These are phyloP conservation scores for Cryptosporidium andersoni DNA, from an alignment of 169 alveolate species.

Conservation along the genomic window DNA sequence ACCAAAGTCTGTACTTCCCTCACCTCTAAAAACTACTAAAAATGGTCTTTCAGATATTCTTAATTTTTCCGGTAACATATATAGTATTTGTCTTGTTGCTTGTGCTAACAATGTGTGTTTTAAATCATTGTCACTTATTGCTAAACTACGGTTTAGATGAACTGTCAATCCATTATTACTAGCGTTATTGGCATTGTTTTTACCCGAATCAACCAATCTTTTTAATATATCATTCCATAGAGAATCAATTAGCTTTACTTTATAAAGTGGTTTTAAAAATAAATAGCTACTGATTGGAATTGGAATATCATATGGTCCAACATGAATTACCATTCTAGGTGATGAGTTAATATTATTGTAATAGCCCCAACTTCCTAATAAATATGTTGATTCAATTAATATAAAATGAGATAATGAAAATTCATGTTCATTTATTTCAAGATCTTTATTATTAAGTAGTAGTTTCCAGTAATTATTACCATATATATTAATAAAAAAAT, in stretches of 20 bases:
- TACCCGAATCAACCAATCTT: conserved; percentile 33
- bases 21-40: conserved; percentile 89
- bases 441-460: neutral
- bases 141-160: conserved; percentile 71
- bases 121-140: conserved; percentile 76
- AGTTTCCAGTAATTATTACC: conserved; percentile 48
- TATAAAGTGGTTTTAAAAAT: conserved; percentile 34
- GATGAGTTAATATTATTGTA: conserved; percentile 51
- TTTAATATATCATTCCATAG: conserved; percentile 61
- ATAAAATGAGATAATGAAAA: neutral
- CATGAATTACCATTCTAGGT: conserved; percentile 56
- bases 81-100: conserved; percentile 78
- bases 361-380: conserved; percentile 62
- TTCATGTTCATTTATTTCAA: neutral
- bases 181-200: conserved; percentile 33
- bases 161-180: conserved; percentile 65
- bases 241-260: conserved; percentile 20
- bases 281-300: conserved; percentile 58
- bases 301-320: conserved; percentile 63
- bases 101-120: conserved; percentile 78
- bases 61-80: conserved; percentile 75
- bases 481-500: conserved; percentile 36
- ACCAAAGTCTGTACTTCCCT: conserved; percentile 92
- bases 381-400: conserved; percentile 46
- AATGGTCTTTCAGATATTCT: conserved; percentile 88